Base-by-base conservation (phyloP, 2,329 filamentous ascomycete genomes). In the Zarea fungicola region DNA sequence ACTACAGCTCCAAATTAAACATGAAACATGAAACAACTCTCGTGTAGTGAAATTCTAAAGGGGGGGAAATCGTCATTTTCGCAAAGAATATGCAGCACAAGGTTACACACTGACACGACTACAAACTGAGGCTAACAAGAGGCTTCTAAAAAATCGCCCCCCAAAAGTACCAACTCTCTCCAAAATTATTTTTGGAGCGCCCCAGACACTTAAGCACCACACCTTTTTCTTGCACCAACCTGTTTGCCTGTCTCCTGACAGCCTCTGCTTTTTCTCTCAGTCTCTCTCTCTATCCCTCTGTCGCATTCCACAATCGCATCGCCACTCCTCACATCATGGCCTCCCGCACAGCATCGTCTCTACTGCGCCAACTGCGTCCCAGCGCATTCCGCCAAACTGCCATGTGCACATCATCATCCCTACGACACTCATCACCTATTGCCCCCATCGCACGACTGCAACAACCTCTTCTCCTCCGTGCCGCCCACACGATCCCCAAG, bases 401-500 rank as follows among this genome's bases (percentile, higher is more conserved):
- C 55, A 54, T 26, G 9, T 14, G 14, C 28, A 29, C 28, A 29
- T 6, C 53, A 47, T 26, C 25, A 48, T 8, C 41, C 39, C 23
- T 45, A 35, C 9, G 54, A 29, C 25, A n/a, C 31, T 19, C 52
- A 43, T 32, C 49, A 23, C 42, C 32, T 51, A 42, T 42, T 40
- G 25, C 35, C 50, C 25, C 52, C 46, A 11, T 52, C 23, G 8
- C 34, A 42, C 57, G 40, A 50, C 53, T n/a, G n/a, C n/a, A n/a
- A n/a, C n/a, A 22, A 51, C 49, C 55, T 44, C 48, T 31, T 49
- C 42, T 52, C 49, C 26, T 56, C 49, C 63, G 65, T 54, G 56
- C 59, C 48, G 62, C 61, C 6, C 67, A 70, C 54, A 59, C 62
- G 23, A 68, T 70, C 50, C 67, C 66, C n/a, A 59, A 61, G 5